Conservation (phyloP, 768 basidiomycete genomes). For the Hygrocybe coccinea region DNA sequence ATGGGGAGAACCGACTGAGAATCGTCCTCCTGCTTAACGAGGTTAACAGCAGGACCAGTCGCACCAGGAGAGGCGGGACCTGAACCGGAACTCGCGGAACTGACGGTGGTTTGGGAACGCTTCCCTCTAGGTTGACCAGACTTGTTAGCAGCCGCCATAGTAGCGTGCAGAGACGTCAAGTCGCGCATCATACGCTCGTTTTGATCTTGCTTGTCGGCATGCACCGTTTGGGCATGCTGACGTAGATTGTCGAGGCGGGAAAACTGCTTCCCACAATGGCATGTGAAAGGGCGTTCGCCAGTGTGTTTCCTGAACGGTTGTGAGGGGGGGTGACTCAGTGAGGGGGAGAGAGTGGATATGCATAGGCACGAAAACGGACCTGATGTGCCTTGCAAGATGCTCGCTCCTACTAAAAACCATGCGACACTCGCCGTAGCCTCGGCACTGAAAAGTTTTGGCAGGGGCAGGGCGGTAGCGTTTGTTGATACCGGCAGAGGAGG, state of each 20-base stretch:
- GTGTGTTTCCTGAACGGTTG: constrained; percentile 79
- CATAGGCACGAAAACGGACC: constrained; percentile 54
- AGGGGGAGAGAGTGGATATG: constrained; percentile 13
- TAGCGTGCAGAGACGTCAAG: constrained; percentile 75
- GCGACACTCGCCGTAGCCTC: constrained; percentile 89
- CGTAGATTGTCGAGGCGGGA: constrained; percentile 94
- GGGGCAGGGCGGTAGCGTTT: constrained; percentile 80
- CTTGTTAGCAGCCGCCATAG: constrained; percentile 62
- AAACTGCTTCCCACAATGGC: constrained; percentile 94
- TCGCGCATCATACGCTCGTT: constrained; percentile 92
- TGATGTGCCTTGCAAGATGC: constrained; percentile 91
- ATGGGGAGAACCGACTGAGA: constrained; percentile 20
- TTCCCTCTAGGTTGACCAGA: constrained; percentile 19
- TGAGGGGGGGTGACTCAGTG: constrained; percentile 9
- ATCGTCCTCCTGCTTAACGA: constrained; percentile 42
- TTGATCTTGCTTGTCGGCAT: constrained; percentile 86
- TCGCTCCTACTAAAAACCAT: constrained; percentile 97
- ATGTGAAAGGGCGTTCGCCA: constrained; percentile 92
- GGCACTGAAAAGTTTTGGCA: constrained; percentile 92
- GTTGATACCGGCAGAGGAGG: constrained; percentile 22
- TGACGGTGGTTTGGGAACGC: neutral
- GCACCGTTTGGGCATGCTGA: constrained; percentile 95
- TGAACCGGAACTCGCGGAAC: constrained; percentile 4
- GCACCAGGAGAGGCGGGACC: neutral
- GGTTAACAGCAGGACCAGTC: constrained; percentile 10